phyloP scores from a whole-genome alignment of 768 basidiomycete species.

The Rhodotorula babjevae region DNA sequence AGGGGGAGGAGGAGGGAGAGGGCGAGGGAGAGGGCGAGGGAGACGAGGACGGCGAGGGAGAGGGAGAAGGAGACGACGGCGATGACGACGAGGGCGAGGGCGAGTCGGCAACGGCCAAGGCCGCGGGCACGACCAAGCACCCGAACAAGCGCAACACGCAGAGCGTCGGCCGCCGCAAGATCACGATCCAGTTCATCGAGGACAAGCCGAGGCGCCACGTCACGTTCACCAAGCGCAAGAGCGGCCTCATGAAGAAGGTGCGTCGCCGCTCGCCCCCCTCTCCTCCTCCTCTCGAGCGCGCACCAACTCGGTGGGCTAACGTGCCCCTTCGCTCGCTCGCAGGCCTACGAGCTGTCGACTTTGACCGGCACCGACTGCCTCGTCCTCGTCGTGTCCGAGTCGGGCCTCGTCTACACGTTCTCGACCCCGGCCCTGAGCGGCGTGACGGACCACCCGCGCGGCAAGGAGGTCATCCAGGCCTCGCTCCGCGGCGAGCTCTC shows the following conservation, averaged over 20 bases:
- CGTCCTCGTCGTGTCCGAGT: constrained; percentile 35
- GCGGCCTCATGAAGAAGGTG: constrained; percentile 40
- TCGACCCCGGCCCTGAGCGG: constrained; percentile 29
- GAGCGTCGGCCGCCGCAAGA: constrained; percentile 34
- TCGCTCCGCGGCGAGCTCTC: constrained; percentile 18
- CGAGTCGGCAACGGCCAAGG: not conserved
- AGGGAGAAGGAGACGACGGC: not conserved
- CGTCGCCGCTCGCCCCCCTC: not conserved
- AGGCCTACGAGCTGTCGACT: constrained; percentile 38
- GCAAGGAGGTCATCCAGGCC: constrained; percentile 19
- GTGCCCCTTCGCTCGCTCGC: not conserved
- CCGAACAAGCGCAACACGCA: constrained; percentile 34
- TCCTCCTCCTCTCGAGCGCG: not conserved
- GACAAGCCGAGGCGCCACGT: constrained; percentile 35
- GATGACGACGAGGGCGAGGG: not conserved
- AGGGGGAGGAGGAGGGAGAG: too few relatives aligned
- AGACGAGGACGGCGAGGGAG: too few relatives aligned
- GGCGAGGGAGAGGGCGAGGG: too few relatives aligned
- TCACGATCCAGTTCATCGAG: constrained; percentile 31
- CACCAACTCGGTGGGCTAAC: too few relatives aligned
- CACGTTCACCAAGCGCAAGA: constrained; percentile 40
- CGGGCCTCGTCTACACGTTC: constrained; percentile 35
- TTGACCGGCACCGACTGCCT: constrained; percentile 38
- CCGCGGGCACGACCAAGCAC: constrained; percentile 10
- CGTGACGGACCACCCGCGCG: constrained; percentile 14